A percentile compares a stretch with the other conserved stretches of the same genome.
phyloP scores from a whole-genome alignment of 225 moss, liverwort and hornwort species.

The Bryum argenteum region DNA sequence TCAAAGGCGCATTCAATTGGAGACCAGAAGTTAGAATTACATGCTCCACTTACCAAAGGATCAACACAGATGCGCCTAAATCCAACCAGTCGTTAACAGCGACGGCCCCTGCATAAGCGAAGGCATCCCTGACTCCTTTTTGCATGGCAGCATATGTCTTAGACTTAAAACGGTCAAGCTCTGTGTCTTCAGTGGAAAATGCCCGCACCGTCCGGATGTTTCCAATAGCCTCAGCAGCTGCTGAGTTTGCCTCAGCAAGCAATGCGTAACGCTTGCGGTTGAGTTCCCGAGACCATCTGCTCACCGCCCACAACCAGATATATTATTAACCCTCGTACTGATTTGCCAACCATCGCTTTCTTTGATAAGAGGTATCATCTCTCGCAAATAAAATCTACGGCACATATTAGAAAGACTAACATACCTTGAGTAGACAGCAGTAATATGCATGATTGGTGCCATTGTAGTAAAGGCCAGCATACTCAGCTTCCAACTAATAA shows the following conservation, averaged over 20 bases:
- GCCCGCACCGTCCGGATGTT: conserved; percentile 97
- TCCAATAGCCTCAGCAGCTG: conserved; percentile 95
- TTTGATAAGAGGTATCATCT: too few species aligned
- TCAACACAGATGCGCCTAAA: conserved; percentile 92
- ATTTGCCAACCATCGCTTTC: too few species aligned
- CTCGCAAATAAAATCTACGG: background rate
- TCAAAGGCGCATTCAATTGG: background rate
- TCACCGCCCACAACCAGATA: conserved; percentile 10
- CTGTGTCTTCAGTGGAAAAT: conserved; percentile 96
- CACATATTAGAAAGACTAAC: background rate
- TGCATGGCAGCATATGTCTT: conserved; percentile 89
- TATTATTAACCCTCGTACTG: background rate
- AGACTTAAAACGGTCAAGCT: conserved; percentile 89
- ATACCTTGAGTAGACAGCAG: conserved; percentile 92
- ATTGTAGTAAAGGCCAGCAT: conserved; percentile 99
- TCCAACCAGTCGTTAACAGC: conserved; percentile 99
- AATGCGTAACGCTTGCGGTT: conserved; percentile 97
- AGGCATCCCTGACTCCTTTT: conserved; percentile 96
- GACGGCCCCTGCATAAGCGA: conserved; percentile 95
- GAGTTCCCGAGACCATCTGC: conserved; percentile 94
- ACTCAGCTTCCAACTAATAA: conserved; percentile 98
- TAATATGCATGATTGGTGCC: conserved; percentile 99
- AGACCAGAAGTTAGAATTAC: background rate
- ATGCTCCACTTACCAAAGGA: conserved; percentile 68
- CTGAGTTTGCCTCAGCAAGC: conserved; percentile 96